Base-by-base conservation (phyloP, 345 rosid genomes). In the Salix dunnii region DNA sequence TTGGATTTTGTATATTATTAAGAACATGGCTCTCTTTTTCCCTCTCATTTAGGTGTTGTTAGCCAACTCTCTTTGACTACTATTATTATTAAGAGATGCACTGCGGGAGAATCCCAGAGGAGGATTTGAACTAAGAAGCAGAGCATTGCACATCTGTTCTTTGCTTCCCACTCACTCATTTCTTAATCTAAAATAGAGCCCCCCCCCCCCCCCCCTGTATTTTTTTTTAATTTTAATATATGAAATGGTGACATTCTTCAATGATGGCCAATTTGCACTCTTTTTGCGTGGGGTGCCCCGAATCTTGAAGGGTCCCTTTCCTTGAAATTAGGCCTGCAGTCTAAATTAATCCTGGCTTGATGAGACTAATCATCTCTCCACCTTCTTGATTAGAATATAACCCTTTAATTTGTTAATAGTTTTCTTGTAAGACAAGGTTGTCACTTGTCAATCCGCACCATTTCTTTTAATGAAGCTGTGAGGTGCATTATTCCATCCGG, bases 11-110 rank as follows among this genome's bases (percentile, higher is more conserved):
- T 31, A 60, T 42, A 36, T 82, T 60, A 73, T 77, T 38, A 20
- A 51, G 2, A 27, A 71, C 13, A 18, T 14, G 31, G 13, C 23
- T 55, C 20, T 18, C 11, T 12, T 38, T 25, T 60, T 61, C 13
- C 73, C 73, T 66, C 30, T 71, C 23, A 27, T 28, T 31, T 68
- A 25, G 49, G 53, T 73, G 80, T 43, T 81, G 82, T 77, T 80
- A 78, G 92, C 90, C 89, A 83, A 84, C 90, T 79, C 81, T 79
- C 78, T 88, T 91, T 91, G 96, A 91, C 91, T 84, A 90, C 53
- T 71, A 70, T 21, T 84, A 91, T 60, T 71, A 72, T 21, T n/a
- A 21, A 8, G 27, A 87, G 76, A 79, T 68, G 74, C 88, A 75
- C 77, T 79, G 46, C 73, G 27, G 76, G 64, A 68, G 55, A 79